Evolutionary conservation across 805 yeast genomes (phyloP).

Genomic region (Diddensiella caesifluorescens): DNA sequence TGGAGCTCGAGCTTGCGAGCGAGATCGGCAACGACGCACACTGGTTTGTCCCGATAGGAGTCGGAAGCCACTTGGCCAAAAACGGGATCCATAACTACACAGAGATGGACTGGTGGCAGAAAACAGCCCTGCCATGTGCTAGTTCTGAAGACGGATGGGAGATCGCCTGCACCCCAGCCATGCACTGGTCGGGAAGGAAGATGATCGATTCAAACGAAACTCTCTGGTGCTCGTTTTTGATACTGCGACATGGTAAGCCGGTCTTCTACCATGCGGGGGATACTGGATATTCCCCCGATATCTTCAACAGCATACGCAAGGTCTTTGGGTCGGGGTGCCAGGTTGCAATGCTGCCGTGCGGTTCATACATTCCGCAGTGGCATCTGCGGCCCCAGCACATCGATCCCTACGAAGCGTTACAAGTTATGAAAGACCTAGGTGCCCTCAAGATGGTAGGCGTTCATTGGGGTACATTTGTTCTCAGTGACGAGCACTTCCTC

Average conservation of each 20-base stretch:
- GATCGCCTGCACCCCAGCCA: conserved; percentile 82
- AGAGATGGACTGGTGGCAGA: conserved; percentile 95
- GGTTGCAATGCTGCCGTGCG: conserved; percentile 81
- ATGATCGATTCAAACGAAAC: conserved; percentile 75
- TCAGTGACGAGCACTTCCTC: conserved; percentile 80
- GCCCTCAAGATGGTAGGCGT: conserved; percentile 72
- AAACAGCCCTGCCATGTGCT: conserved; percentile 38
- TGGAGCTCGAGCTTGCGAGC: conserved; percentile 58
- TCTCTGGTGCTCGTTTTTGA: conserved; percentile 83
- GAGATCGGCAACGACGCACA: conserved; percentile 52
- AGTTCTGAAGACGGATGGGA: conserved; percentile 53
- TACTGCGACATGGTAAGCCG: conserved; percentile 62
- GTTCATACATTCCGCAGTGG: conserved; percentile 94
- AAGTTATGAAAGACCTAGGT: conserved; percentile 57
- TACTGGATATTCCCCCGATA: conserved; percentile 77
- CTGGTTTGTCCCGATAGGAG: conserved; percentile 88
- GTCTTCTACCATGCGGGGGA: conserved; percentile 90
- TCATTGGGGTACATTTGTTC: conserved; percentile 93
- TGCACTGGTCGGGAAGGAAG: conserved; percentile 90
- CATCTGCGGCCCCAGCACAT: conserved; percentile 88
- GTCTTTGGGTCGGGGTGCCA: conserved; percentile 54
- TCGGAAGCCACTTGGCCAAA: conserved; percentile 52
- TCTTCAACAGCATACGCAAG: conserved; percentile 61
- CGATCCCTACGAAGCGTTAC: conserved; percentile 69
- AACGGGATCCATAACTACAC: conserved; percentile 56